phyloP scores from a whole-genome alignment of 768 basidiomycete species.

The Mycena haematopus region DNA sequence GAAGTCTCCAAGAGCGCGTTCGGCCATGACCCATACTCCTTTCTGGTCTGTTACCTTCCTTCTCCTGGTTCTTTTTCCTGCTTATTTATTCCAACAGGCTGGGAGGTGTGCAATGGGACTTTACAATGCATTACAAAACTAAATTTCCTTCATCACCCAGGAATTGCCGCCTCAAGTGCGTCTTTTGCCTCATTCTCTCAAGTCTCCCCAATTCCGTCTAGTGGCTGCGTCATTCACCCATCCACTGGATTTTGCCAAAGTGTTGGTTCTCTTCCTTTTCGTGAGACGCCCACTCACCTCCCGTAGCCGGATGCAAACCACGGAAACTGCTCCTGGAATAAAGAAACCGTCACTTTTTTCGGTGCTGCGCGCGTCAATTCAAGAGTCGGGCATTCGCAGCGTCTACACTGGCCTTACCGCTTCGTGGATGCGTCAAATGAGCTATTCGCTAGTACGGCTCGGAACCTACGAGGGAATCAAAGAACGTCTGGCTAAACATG shows the following conservation, averaged over 20 bases:
- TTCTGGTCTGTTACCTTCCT: constrained; percentile 51
- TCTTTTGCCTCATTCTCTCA: constrained; percentile 25
- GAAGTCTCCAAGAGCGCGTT: constrained; percentile 16
- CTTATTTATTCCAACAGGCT: constrained; percentile 49
- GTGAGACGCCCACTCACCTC: neutral
- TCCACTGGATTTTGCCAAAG: constrained; percentile 86
- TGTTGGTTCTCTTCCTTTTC: constrained; percentile 50
- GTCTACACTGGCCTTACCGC: constrained; percentile 85
- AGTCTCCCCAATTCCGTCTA: constrained; percentile 35
- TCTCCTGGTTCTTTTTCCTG: constrained; percentile 15
- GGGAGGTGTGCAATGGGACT: constrained; percentile 53
- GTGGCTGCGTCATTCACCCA: constrained; percentile 86
- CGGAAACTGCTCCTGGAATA: constrained; percentile 49
- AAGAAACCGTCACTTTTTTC: constrained; percentile 68
- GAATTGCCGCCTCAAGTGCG: constrained; percentile 69
- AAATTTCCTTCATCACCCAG: constrained; percentile 37
- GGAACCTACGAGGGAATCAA: constrained; percentile 86
- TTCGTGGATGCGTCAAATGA: constrained; percentile 88
- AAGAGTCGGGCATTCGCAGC: constrained; percentile 72
- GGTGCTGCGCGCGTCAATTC: constrained; percentile 68
- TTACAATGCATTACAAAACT: constrained; percentile 20
- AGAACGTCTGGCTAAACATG: constrained; percentile 53
- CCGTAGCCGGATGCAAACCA: constrained; percentile 82
- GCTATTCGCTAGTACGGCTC: constrained; percentile 85
- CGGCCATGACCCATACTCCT: constrained; percentile 40